phyloP scores from a whole-genome alignment of 2,329 filamentous ascomycete genomes.

The Ascocoryne sarcoides region DNA sequence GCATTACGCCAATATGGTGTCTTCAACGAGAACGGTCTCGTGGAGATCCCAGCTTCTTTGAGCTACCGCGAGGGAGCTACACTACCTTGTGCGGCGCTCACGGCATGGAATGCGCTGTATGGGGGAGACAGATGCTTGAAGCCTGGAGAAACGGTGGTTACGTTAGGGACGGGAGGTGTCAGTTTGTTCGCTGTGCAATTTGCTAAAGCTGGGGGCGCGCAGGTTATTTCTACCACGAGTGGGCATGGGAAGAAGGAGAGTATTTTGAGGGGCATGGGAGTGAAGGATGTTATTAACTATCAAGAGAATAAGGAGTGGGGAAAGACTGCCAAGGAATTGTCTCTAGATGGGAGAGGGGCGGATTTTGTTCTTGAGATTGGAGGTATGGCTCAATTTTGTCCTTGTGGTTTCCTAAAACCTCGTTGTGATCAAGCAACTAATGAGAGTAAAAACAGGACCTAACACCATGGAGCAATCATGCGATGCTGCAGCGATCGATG shows the following conservation, averaged over 20 bases:
- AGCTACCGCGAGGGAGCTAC: constrained; percentile 39
- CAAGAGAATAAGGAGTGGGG: constrained; percentile 34
- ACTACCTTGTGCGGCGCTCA: constrained; percentile 43
- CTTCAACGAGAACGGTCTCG: constrained; percentile 49
- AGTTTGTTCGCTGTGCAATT: constrained; percentile 31
- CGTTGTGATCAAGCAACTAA: no score
- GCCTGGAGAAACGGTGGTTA: constrained; percentile 32
- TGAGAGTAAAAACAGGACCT: no score
- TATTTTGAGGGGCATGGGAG: constrained; percentile 32
- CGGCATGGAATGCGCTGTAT: constrained; percentile 50
- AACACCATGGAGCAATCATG: constrained; percentile 33
- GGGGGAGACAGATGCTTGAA: constrained; percentile 32
- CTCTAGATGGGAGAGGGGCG: constrained; percentile 30
- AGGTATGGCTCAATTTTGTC: no score
- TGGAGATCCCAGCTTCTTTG: constrained; percentile 44
- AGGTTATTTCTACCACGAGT: constrained; percentile 36
- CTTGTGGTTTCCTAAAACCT: no score
- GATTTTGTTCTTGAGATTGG: constrained; percentile 38
- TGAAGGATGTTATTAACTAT: constrained; percentile 38
- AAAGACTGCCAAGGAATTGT: constrained; percentile 29
- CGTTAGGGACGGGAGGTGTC: constrained; percentile 37
- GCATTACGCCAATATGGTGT: constrained; percentile 40
- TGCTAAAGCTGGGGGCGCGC: constrained; percentile 33
- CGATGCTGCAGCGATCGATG: constrained; percentile 33
- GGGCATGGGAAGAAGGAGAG: constrained; percentile 30